phyloP scores from a whole-genome alignment of 2,329 filamentous ascomycete genomes.

The Xylariaceae sp. region DNA sequence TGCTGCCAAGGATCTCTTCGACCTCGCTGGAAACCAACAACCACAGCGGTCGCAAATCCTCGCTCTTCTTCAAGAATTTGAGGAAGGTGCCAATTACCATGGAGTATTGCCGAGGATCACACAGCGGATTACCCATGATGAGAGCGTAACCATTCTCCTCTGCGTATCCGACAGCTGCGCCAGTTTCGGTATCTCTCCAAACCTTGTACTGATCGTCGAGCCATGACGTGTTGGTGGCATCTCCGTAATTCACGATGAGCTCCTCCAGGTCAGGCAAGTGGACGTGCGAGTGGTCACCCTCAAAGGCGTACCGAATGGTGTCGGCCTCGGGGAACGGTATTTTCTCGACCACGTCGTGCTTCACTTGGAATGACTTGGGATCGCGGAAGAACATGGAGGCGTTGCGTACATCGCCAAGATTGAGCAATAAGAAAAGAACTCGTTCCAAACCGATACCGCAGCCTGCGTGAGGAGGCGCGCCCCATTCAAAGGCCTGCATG shows the following conservation, averaged over 20 bases:
- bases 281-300: slow-evolving; percentile 39
- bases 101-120: slow-evolving; percentile 70
- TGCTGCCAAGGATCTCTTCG: slow-evolving; percentile 74
- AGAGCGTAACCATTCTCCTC: slow-evolving; percentile 71
- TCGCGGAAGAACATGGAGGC: slow-evolving; percentile 85
- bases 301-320: slow-evolving; percentile 61
- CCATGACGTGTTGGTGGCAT: slow-evolving; percentile 92
- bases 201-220: slow-evolving; percentile 83
- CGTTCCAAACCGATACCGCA: slow-evolving; percentile 88
- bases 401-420: slow-evolving; percentile 84
- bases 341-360: slow-evolving; percentile 39
- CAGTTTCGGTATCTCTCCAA: slow-evolving; percentile 75
- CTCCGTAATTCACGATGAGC: slow-evolving; percentile 91
- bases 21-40: slow-evolving; percentile 76
- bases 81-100: slow-evolving; percentile 72
- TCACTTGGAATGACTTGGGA: slow-evolving; percentile 74
- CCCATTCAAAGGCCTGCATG: slow-evolving; percentile 81
- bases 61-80: slow-evolving; percentile 66
- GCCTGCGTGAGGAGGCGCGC: slow-evolving; percentile 83
- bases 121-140: slow-evolving; percentile 82
- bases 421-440: slow-evolving; percentile 78
- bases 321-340: slow-evolving; percentile 87
- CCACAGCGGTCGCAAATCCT: slow-evolving; percentile 76
- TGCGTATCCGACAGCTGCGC: slow-evolving; percentile 82
- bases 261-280: slow-evolving; percentile 74